Conservation (phyloP, 495 filamentous ascomycete genomes). For the Penicillium diatomitis region DNA sequence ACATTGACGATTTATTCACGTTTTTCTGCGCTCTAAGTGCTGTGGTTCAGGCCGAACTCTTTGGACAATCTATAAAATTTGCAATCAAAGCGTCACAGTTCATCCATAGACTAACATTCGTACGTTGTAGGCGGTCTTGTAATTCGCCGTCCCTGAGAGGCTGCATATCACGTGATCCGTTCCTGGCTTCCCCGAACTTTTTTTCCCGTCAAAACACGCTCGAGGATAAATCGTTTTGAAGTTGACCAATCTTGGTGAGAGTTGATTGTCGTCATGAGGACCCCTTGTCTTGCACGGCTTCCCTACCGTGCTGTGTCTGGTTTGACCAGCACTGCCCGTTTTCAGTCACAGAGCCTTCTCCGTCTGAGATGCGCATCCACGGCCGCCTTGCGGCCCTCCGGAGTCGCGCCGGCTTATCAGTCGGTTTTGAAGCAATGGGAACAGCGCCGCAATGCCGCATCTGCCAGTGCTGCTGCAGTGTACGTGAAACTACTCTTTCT, state of each 20-base stretch:
- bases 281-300: conserved; percentile 37
- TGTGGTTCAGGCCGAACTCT: too few relatives aligned
- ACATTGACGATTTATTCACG: neutral
- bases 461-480: conserved; percentile 33
- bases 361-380: conserved; percentile 32
- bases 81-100: too few relatives aligned
- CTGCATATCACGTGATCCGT: conserved; percentile 32
- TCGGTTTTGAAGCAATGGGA: conserved; percentile 28
- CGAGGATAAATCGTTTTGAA: conserved; percentile 16
- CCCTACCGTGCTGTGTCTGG: conserved; percentile 35
- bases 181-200: conserved; percentile 41
- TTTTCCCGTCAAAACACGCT: conserved; percentile 27
- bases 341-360: conserved; percentile 31
- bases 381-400: conserved; percentile 33
- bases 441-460: conserved; percentile 37
- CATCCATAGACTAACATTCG: neutral
- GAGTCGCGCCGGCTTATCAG: conserved; percentile 32
- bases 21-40: too few relatives aligned
- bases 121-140: neutral
- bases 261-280: conserved; percentile 33
- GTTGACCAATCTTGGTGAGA: conserved; percentile 21
- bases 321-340: conserved; percentile 32
- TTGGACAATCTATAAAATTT: too few relatives aligned
- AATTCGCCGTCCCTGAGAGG: conserved; percentile 15
- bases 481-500: conserved; percentile 13